phyloP scores from a whole-genome alignment of 1,284 basidiomycete genomes.

The Marasmius oreades region DNA sequence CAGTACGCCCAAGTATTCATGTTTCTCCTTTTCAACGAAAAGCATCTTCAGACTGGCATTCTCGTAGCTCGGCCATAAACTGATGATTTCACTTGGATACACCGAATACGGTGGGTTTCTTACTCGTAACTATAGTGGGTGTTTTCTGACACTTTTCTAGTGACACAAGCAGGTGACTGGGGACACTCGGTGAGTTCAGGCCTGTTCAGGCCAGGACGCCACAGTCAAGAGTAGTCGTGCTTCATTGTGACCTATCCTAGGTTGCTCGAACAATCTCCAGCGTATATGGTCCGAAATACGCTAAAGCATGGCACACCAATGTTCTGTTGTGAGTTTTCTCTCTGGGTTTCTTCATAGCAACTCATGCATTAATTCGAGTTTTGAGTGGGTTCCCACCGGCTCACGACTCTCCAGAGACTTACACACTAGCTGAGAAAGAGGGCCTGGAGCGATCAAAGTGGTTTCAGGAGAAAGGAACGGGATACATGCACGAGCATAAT shows the following conservation, averaged over 20 bases:
- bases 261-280: slow-evolving; percentile 38
- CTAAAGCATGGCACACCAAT: slow-evolving; percentile 32
- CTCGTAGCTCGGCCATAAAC: slow-evolving; percentile 39
- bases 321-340: slow-evolving; percentile 18
- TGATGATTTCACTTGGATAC: slow-evolving; percentile 53
- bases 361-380: too few relatives aligned
- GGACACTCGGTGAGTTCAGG: slow-evolving; percentile 33
- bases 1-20: slow-evolving; percentile 39
- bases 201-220: not conserved
- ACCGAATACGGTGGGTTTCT: slow-evolving; percentile 33
- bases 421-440: slow-evolving; percentile 29
- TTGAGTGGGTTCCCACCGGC: not conserved
- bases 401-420: slow-evolving; percentile 15
- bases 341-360: too few relatives aligned
- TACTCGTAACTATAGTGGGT: too few relatives aligned
- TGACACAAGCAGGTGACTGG: slow-evolving; percentile 48
- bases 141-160: too few relatives aligned
- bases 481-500: slow-evolving; percentile 40
- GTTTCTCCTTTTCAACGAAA: not conserved
- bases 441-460: slow-evolving; percentile 26
- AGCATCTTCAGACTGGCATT: not conserved
- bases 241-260: slow-evolving; percentile 20
- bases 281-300: slow-evolving; percentile 34
- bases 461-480: slow-evolving; percentile 32
- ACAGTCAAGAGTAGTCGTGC: not conserved